Base-by-base conservation (phyloP, 192 early-diverging fungal genomes). In the Backusella westeae region DNA sequence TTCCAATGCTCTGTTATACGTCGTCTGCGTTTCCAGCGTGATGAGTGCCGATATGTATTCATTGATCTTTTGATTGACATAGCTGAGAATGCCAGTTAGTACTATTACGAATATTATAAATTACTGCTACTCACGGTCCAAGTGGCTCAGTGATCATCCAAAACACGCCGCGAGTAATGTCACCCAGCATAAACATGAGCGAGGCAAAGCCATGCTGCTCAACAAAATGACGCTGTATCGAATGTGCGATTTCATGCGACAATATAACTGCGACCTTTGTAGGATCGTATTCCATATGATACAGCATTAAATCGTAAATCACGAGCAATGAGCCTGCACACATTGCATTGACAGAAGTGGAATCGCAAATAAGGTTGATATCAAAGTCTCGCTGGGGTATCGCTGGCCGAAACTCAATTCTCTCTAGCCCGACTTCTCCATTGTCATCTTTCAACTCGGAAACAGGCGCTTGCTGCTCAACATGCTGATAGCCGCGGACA, bases 181-280 rank as follows among this genome's bases (percentile, higher is more conserved):
- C 87, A 32, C 81, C 82, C 9, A 89, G 63, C 75, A 87, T 85
- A 3, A 84, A 70, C 77, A 85, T 80, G 3, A 89, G 76, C 0
- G 85, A 85, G 32, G 81, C 84, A 39, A 86, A 83, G 34, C 88
- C 88, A 71, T 88, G 84, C 17, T 83, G 80, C 69, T 89, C 88
- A 59, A 84, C 85, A 71, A 85, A 85, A 77, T 89, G 88, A 7
- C 87, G 73, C 38, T 89, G 88, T 29, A 89, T 78, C 0, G 84
- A 79, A 73, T 89, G 88, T 1, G 85, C 86, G n/a, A 89, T 81
- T 42, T 89, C 88, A 72, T 89, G 88, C 17, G 85, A 80, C 14
- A 89, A 67, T 26, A 86, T 86, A 3, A 85, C 85, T 26, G 88
- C 87, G 34, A 88, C 70, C 32, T 81, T 77, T 36, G 81, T 84